Conservation (phyloP, 2,329 filamentous ascomycete genomes). For the Venturia nashicola region DNA sequence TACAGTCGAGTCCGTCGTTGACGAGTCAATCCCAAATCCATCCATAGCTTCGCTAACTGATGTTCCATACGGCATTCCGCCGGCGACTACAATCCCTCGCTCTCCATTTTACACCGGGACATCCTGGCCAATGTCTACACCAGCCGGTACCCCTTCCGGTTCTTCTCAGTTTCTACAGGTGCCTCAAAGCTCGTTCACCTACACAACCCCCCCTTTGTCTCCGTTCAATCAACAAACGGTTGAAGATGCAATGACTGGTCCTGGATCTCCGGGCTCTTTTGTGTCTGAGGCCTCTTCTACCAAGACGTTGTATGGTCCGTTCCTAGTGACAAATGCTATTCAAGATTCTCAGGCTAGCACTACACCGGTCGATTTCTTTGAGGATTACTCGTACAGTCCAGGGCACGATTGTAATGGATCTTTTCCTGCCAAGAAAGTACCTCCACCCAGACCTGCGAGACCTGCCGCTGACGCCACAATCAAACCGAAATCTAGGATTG, state of each 20-base stretch:
- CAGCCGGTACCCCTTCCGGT: background rate
- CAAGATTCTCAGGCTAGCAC: background rate
- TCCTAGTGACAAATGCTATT: background rate
- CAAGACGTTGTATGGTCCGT: background rate
- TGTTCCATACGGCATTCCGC: background rate
- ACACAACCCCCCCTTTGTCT: background rate
- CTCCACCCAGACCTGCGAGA: background rate
- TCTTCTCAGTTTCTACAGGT: background rate
- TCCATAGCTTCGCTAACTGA: background rate
- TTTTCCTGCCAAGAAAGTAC: background rate
- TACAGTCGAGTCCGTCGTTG: background rate
- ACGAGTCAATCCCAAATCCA: background rate
- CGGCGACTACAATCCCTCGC: background rate
- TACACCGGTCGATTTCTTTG: background rate
- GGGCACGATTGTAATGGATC: background rate
- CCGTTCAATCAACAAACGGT: background rate
- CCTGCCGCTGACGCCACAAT: background rate
- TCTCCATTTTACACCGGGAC: background rate
- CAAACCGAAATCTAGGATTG: background rate
- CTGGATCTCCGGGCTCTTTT: background rate
- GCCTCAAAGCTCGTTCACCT: background rate
- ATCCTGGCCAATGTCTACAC: background rate
- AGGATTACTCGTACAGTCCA: background rate
- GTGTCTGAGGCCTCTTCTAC: background rate
- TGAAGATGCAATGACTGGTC: background rate